Conservation (phyloP, 2,329 filamentous ascomycete species). For the Fusarium secorum region DNA sequence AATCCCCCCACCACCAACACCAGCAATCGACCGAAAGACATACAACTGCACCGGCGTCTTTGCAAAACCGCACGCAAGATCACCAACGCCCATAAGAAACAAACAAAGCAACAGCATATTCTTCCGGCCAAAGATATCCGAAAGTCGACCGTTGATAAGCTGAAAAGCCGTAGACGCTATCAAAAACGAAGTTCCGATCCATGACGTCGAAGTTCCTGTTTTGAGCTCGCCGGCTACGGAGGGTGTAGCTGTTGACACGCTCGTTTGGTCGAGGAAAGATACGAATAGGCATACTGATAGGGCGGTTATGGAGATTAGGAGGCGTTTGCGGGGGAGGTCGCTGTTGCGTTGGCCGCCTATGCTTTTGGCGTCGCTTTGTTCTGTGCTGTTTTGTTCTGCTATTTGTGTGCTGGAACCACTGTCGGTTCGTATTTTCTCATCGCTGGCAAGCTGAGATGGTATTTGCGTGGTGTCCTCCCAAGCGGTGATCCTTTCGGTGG, state of each 20-base stretch:
- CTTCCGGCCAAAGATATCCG: not conserved
- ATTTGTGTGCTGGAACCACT: not conserved
- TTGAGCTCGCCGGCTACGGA: not conserved
- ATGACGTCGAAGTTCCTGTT: not conserved
- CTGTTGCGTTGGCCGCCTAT: conserved; percentile 46
- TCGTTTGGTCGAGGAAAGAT: not conserved
- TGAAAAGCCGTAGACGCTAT: not conserved
- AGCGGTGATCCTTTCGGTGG: too few relatives aligned
- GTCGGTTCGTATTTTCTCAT: not conserved
- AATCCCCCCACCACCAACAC: conserved; percentile 48
- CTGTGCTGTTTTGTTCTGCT: not conserved
- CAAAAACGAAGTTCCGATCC: not conserved
- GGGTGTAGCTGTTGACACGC: not conserved
- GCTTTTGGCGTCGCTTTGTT: conserved; percentile 25
- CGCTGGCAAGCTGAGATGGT: accelerated
- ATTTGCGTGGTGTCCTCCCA: too few relatives aligned
- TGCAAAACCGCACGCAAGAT: not conserved
- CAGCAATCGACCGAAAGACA: conserved; percentile 46
- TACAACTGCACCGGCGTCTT: conserved; percentile 45
- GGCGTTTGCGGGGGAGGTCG: conserved; percentile 44
- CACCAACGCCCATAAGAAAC: not conserved
- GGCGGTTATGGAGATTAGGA: conserved; percentile 34
- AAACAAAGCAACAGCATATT: not conserved
- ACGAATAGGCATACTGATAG: conserved; percentile 12
- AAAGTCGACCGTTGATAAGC: not conserved